A percentile compares a stretch with the other conserved stretches of the same genome.
These are phyloP conservation scores for Colletotrichum endophyticum DNA, from an alignment of 2,329 filamentous ascomycete species.

Conservation along the genomic window DNA sequence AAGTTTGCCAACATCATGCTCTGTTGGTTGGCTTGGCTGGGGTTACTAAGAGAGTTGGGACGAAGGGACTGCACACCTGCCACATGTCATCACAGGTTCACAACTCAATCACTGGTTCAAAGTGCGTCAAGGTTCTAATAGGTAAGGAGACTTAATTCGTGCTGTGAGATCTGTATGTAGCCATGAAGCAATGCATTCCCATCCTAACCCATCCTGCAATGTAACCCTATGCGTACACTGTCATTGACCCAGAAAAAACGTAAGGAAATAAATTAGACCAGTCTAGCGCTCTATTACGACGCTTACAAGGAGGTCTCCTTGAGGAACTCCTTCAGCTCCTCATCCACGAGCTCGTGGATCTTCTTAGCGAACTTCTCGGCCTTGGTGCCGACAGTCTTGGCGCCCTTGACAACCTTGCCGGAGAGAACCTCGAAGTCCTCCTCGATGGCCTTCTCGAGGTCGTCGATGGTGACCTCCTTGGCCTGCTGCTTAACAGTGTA, in stretches of 20 bases:
- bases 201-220: constrained; percentile 17
- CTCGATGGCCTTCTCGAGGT: constrained; percentile 65
- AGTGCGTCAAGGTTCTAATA: neutral
- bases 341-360: constrained; percentile 66
- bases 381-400: constrained; percentile 58
- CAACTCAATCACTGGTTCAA: neutral
- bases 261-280: constrained; percentile 16
- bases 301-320: constrained; percentile 51
- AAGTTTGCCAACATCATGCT: neutral
- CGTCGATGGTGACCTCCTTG: constrained; percentile 53
- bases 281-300: neutral
- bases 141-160: constrained; percentile 7
- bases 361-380: constrained; percentile 67
- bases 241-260: constrained; percentile 25
- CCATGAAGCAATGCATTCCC: constrained; percentile 17
- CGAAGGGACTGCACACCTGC: neutral
- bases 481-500: constrained; percentile 65
- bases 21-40: neutral
- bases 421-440: constrained; percentile 66
- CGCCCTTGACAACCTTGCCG: constrained; percentile 59
- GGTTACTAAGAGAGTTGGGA: neutral
- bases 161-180: constrained; percentile 18
- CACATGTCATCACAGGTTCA: neutral
- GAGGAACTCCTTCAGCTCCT: constrained; percentile 65
- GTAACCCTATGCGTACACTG: constrained; percentile 19